Evolutionary conservation across 805 yeast genomes (phyloP).

Genomic region (Pichia membranifaciens): DNA sequence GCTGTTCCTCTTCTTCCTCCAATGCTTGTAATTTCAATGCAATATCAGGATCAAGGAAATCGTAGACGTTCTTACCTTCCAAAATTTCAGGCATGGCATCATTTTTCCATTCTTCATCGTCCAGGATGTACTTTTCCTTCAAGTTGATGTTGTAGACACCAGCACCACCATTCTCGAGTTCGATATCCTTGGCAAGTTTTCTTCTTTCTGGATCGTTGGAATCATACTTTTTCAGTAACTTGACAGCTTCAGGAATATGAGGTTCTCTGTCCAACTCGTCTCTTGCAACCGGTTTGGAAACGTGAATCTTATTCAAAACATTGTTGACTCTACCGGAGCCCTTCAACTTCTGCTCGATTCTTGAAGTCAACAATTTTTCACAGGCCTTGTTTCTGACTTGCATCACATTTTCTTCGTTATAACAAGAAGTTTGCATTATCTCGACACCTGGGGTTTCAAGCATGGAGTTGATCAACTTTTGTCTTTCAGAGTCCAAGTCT

Average conservation of each 20-base stretch:
- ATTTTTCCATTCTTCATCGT: constrained; percentile 96
- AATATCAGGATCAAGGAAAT: constrained; percentile 94
- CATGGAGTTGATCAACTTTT: constrained; percentile 62
- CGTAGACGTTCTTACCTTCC: constrained; percentile 95
- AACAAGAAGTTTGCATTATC: constrained; percentile 88
- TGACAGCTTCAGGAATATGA: constrained; percentile 73
- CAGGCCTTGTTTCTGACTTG: constrained; percentile 94
- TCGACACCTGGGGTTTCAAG: constrained; percentile 74
- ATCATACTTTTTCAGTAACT: constrained; percentile 60
- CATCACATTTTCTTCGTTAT: constrained; percentile 92
- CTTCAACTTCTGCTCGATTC: constrained; percentile 95
- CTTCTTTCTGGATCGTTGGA: constrained; percentile 76
- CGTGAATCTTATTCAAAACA: constrained; percentile 92
- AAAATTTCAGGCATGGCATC: constrained; percentile 95
- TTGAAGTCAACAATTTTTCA: constrained; percentile 88
- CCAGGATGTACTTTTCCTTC: constrained; percentile 86
- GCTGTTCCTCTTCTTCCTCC: constrained; percentile 94
- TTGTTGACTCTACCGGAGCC: constrained; percentile 83
- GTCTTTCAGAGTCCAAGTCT: constrained; percentile 74
- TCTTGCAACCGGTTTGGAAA: constrained; percentile 82
- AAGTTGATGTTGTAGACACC: constrained; percentile 94
- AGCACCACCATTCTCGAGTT: constrained; percentile 95
- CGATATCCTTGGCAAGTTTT: constrained; percentile 78
- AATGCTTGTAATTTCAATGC: constrained; percentile 87
- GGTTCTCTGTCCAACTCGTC: constrained; percentile 81